Evolutionary conservation across 345 rosid species (phyloP).

Genomic region (Camelina sativa): DNA sequence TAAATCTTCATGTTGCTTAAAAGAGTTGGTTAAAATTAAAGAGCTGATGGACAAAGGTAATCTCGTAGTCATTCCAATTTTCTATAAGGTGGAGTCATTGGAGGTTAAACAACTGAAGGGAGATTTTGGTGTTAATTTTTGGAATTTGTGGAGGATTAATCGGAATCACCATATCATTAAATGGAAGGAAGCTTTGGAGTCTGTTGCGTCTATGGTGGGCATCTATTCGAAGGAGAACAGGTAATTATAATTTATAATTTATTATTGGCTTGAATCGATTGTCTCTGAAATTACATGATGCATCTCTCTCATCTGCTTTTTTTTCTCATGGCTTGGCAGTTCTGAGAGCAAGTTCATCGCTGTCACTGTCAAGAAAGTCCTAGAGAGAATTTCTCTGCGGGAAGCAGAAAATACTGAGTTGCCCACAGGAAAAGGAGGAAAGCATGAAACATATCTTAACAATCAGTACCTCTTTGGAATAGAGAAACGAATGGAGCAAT

Average conservation of each 20-base stretch:
- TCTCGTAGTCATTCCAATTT: constrained; percentile 2
- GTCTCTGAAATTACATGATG: not conserved
- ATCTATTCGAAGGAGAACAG: not conserved
- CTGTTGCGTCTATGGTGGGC: not conserved
- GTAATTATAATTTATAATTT: not conserved
- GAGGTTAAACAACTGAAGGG: not conserved
- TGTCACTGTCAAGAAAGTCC: not conserved
- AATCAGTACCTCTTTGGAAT: not conserved
- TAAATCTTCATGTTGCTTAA: not conserved
- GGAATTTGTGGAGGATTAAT: not conserved
- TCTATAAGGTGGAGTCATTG: not conserved
- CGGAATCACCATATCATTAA: not conserved
- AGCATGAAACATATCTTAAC: not conserved
- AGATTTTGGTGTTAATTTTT: not conserved
- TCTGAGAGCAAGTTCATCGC: not conserved
- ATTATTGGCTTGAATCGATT: not conserved
- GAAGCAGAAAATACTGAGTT: not conserved
- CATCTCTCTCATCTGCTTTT: not conserved
- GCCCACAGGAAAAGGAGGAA: not conserved
- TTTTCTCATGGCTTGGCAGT: not conserved
- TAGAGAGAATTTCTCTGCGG: not conserved
- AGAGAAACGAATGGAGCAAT: not conserved
- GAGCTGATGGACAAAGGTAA: not conserved
- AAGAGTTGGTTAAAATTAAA: constrained; percentile 19
- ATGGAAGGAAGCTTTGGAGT: constrained; percentile 35